Evolutionary conservation across 129 eudicot species (phyloP).

Genomic region (Chrysanthemum makinoi): DNA sequence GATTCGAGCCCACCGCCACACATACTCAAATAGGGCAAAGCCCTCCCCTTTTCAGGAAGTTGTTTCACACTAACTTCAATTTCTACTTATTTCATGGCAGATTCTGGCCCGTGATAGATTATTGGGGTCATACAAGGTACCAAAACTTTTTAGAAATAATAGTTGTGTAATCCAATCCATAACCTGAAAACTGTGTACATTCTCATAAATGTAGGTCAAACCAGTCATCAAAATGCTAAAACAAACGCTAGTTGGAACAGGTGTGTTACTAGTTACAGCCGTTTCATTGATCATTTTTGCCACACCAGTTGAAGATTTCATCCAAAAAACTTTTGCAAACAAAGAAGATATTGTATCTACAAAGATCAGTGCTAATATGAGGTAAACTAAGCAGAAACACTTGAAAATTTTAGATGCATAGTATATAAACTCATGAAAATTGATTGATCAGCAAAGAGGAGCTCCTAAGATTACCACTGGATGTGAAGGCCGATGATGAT

Average conservation of each 20-base stretch:
- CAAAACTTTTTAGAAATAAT: background rate
- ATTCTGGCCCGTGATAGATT: constrained; percentile 93
- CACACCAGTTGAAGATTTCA: constrained; percentile 81
- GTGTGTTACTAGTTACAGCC: constrained; percentile 82
- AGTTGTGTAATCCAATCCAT: constrained; percentile 1
- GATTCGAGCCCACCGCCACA: no score
- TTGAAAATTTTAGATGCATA: background rate
- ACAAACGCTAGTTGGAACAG: constrained; percentile 96
- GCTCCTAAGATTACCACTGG: constrained; percentile 74
- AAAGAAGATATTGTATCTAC: constrained; percentile 45
- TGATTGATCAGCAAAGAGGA: constrained; percentile 66
- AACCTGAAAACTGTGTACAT: background rate
- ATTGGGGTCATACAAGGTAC: constrained; percentile 93
- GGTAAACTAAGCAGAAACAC: constrained; percentile 32
- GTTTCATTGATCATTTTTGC: constrained; percentile 76
- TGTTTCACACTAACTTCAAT: background rate
- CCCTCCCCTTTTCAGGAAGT: no score
- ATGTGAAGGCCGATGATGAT: constrained; percentile 71
- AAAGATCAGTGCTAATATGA: constrained; percentile 50
- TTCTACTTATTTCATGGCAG: constrained; percentile 38
- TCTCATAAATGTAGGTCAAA: constrained; percentile 59
- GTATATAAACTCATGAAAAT: background rate
- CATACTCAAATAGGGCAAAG: no score
- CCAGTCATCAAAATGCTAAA: constrained; percentile 95
- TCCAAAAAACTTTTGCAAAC: constrained; percentile 47